Conservation (phyloP, 164 flowering plant genomes). For the Nymphaea colorata region DNA sequence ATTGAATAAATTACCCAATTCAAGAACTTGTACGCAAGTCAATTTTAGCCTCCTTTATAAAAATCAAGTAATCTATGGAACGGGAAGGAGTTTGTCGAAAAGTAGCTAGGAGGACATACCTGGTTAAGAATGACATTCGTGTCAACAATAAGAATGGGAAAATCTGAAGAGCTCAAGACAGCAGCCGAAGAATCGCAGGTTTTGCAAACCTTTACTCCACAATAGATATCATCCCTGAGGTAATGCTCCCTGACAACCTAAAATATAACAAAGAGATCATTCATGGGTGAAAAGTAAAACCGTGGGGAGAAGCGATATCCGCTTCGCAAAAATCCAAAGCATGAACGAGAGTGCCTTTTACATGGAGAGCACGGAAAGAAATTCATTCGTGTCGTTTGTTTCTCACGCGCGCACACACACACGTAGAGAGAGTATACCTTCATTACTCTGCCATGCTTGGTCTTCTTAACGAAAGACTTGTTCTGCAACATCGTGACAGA, state of each 20-base stretch:
- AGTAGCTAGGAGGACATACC: conserved; percentile 18
- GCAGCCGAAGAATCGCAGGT: conserved; percentile 50
- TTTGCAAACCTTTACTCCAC: conserved; percentile 60
- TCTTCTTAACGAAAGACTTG: conserved; percentile 52
- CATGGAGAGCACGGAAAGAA: background rate
- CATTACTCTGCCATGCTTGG: conserved; percentile 48
- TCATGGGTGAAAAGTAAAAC: background rate
- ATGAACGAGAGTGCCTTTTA: background rate
- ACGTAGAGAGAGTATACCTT: conserved; percentile 29
- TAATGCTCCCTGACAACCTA: conserved; percentile 85
- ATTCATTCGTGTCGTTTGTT: background rate
- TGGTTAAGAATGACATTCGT: conserved; percentile 92
- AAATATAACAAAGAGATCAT: background rate
- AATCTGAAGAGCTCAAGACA: conserved; percentile 34
- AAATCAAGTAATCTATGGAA: no score
- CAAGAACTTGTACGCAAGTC: no score
- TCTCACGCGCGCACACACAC: no score
- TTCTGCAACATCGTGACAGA: conserved; percentile 48
- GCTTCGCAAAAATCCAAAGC: background rate
- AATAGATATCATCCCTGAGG: conserved; percentile 78
- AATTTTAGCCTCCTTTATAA: no score
- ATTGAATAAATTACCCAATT: no score
- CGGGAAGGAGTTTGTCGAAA: no score
- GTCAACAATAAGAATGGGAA: conserved; percentile 61
- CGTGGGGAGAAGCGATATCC: background rate